Evolutionary conservation across 108 stramenopile species (phyloP).

Genomic region (Pseudonitzschia multiseries): DNA sequence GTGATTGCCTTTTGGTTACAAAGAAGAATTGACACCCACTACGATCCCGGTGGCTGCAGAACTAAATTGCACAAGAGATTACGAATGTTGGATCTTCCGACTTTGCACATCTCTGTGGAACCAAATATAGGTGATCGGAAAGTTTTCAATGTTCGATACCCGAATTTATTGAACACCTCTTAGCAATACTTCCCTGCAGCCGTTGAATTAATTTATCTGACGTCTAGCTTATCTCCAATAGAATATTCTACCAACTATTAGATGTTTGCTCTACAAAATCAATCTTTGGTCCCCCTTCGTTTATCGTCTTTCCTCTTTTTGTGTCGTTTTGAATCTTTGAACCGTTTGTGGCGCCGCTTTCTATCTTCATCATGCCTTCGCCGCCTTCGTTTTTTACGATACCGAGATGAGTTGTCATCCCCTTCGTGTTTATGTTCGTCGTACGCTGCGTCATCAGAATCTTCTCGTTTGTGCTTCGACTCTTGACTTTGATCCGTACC

Average conservation of each 20-base stretch:
- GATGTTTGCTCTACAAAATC: neutral
- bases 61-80: neutral
- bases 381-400: slow-evolving; percentile 2
- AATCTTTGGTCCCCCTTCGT: neutral
- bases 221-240: neutral
- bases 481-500: neutral
- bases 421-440: neutral
- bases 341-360: slow-evolving; percentile 5
- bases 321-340: neutral
- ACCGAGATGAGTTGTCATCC: neutral
- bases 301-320: neutral
- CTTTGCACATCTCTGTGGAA: no score
- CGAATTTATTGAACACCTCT: no score
- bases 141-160: no score
- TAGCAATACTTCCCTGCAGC: no score
- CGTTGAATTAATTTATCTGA: no score
- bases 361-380: neutral
- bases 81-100: no score
- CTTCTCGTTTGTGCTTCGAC: neutral
- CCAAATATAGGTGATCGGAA: no score
- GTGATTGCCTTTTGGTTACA: slow-evolving; percentile 2
- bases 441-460: neutral
- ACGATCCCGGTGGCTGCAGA: neutral
- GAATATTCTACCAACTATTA: neutral
- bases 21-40: neutral